Base-by-base conservation (phyloP, 2,329 filamentous ascomycete genomes). In the Fusarium globosum region DNA sequence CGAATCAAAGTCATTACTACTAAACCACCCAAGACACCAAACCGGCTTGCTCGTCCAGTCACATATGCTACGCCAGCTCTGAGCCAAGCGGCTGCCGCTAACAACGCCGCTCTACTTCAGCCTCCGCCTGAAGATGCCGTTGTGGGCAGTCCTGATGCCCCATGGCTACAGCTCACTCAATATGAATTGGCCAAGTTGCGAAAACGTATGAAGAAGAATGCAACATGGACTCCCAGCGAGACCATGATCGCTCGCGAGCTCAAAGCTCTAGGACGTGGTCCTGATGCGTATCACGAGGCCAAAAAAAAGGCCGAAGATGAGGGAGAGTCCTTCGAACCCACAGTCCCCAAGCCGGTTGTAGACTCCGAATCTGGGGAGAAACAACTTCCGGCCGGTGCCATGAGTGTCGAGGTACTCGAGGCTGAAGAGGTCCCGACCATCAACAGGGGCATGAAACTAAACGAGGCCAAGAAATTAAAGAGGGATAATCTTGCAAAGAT, bases 171-270 rank as follows among this genome's bases (percentile, higher is more conserved):
- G 75, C 85, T 93, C 42, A 92, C 90, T 12, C 84, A 86, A 21
- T 92, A 89, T 71, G 91, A 93, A 79, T 84, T 93, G 52, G 90
- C 90, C 2, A 88, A 90, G 71, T 86, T 96, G 13, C 87, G 94
- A 68, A 96, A 96, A 83, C 88, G 92, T 23, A 96, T 96, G 94
- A 96, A 96, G 88, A 96, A 96, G 86, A 96, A 96, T 78, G 92
- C 93, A 0, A 91, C 93, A 9, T 96, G 94, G 94, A 91, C 90
- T 6, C 94, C 94, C 0, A 95, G 93, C 71, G 92, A 94, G 76
- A 95, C 94, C 0, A 96, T 96, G 94, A 93, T 96, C 72, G 89
- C 92, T 21, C 87, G 93, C 36, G 93, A 96, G 81, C 88, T 96
- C 2, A 93, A 93, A 79, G 86, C 86, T 26, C 87, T 94, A 23